Evolutionary conservation across 2,329 filamentous ascomycete genomes (phyloP), one percentile per base, ranked within the genome.

Genomic region (Ophiostoma sp.): DNA sequence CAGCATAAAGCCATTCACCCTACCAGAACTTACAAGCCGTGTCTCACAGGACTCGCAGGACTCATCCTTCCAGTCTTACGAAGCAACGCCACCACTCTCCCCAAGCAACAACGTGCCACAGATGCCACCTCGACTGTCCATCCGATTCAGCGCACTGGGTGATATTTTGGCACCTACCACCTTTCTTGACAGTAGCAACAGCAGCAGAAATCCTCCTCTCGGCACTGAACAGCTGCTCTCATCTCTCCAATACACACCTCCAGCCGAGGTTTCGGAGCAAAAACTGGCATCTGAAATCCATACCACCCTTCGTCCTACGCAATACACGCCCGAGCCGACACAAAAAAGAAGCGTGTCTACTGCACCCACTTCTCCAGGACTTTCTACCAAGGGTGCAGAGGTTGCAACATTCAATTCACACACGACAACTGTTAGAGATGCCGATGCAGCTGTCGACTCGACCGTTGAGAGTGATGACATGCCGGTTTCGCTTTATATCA

Each of bases 191-290:
- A 68, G 36, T 12, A 55, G 70, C 66, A 68, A 38, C 18, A 58
- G 8, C 41, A 42, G 38, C 16, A 49, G 41, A n/a, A 62, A n/a
- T 6, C n/a, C 73, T 69, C 18, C 76, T 8, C 62, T 70, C 6
- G 44, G 73, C 72, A 42, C 72, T 74, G 62, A 74, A 72, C 14
- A 72, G 1, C n/a, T 55, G 36, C 47, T 76, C 36, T 75, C 75
- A 47, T 70, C 75, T 4, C 74, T 75, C 9, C 74, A 76, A 52
- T 76, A 69, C 58, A 74, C 72, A 16, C 72, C 75, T 38, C 72
- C 73, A 8, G 65, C 69, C 2, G 69, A 70, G 18, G 18, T 14
- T 8, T 5, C 69, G 68, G 64, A 55, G 38, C 52, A 55, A 38
- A 45, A 16, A 42, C 44, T 58, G 5, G 52, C 45, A 9, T 6